These are phyloP conservation scores for Teunomyces cretensis DNA, from an alignment of 805 yeast genomes.

Conservation along the genomic window DNA sequence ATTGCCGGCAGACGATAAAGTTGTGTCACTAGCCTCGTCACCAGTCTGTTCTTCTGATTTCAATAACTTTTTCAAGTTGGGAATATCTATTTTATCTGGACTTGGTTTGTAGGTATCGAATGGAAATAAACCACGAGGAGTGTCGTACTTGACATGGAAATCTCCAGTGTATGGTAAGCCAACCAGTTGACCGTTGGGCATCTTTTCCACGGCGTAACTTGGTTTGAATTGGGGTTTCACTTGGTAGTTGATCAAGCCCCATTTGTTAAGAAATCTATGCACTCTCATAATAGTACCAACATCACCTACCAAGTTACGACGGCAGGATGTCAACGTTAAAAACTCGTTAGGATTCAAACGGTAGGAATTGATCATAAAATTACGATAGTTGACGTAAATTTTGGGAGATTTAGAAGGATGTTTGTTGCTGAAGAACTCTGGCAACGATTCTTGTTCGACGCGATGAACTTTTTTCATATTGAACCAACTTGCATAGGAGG, in stretches of 20 bases:
- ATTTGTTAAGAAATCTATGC: conserved; percentile 77
- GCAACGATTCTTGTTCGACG: conserved; percentile 79
- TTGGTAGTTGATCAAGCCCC: conserved; percentile 94
- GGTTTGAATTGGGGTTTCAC: conserved; percentile 79
- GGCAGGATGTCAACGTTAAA: conserved; percentile 83
- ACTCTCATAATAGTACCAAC: conserved; percentile 85
- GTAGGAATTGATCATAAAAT: conserved; percentile 86
- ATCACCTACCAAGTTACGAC: conserved; percentile 89
- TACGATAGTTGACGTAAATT: conserved; percentile 77
- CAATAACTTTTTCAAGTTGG: conserved; percentile 31
- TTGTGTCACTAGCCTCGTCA: conserved; percentile 1
- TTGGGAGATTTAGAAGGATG: conserved; percentile 79
- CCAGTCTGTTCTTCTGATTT: conserved; percentile 11
- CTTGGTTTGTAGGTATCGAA: conserved; percentile 78
- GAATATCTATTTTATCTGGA: conserved; percentile 47
- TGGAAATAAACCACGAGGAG: conserved; percentile 91
- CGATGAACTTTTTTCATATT: conserved; percentile 66
- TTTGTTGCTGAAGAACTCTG: conserved; percentile 78
- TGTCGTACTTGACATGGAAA: conserved; percentile 74
- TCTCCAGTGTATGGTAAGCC: conserved; percentile 74
- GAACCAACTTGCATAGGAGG: conserved; percentile 89
- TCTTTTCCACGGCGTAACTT: conserved; percentile 52
- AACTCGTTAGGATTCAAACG: conserved; percentile 88
- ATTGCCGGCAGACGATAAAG: conserved; percentile 1
- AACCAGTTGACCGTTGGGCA: conserved; percentile 41